Base-by-base conservation (phyloP, 345 rosid genomes). In the Dimocarpus longan region DNA sequence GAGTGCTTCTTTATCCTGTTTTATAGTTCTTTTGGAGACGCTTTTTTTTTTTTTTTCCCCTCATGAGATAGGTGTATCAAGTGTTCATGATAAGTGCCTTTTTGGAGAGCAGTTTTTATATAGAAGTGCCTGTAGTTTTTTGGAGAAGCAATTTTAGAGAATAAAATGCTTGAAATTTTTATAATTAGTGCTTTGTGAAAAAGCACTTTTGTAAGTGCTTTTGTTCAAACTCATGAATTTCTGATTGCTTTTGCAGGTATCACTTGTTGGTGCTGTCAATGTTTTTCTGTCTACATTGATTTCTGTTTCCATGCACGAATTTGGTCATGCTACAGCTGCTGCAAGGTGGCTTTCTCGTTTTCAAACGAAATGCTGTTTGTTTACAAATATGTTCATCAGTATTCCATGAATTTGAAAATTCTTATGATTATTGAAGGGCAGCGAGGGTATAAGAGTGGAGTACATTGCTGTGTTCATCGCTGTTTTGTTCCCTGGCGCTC, bases 311-410 rank as follows among this genome's bases (percentile, higher is more conserved):
- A 80, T 87, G 42, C 99, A 93, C 83, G 98, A 96, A 83, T 78
- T 94, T 18, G 99, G 99, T 19, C 99, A 96, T 74, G 97, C 98
- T 66, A 65, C 92, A 60, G 91, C 97, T 71, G 98, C 98, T 80
- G 93, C 98, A 9, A 92, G 96, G 98, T 92, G 60, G 44, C 83
- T 75, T 86, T 40, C 43, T 74, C 66, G 26, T 73, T 66, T 4
- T 48, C 66, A 24, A 16, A 44, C 22, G 21, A 13, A 74, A 22
- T 66, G 28, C 50, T 39, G 16, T 57, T 52, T 70, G 8, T 40
- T 78, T 39, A 50, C 70, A 59, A 48, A 63, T 78, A 18, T 71
- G 18, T 39, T 37, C 66, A 32, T 43, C 6, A 62, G 42, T 66
- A 16, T 43, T 9, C 24, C 19, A 6, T 62, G 56, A 74, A 62